A percentile compares a stretch with the other conserved stretches of the same genome.
These are phyloP conservation scores for Metarhizium anisopliae DNA, from an alignment of 2,329 filamentous ascomycete species.

Conservation along the genomic window DNA sequence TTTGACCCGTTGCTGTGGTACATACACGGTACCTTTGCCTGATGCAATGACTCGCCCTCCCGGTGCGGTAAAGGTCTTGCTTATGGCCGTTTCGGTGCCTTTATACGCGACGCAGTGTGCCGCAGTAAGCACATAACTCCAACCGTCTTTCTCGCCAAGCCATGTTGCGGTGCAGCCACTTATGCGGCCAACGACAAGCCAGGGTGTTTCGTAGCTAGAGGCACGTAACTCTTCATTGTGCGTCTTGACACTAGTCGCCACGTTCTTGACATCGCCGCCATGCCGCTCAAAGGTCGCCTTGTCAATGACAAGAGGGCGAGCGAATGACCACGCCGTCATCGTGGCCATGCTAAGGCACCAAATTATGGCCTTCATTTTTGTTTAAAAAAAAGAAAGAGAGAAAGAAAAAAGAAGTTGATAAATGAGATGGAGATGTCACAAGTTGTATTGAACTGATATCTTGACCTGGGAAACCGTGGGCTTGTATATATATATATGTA, in stretches of 20 bases:
- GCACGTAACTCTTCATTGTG: background rate
- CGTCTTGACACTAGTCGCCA: background rate
- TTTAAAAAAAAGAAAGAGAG: too few relatives aligned
- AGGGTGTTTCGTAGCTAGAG: background rate
- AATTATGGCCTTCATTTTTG: slow-evolving; percentile 5
- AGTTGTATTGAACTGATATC: too few relatives aligned
- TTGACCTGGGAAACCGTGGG: too few relatives aligned
- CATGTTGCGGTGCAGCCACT: background rate
- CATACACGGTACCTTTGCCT: background rate
- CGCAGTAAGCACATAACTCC: background rate
- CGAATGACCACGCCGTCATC: background rate
- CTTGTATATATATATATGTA: too few relatives aligned
- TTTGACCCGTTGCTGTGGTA: background rate
- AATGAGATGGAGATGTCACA: too few relatives aligned
- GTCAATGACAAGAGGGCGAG: background rate
- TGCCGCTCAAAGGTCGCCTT: background rate
- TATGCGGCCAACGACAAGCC: background rate
- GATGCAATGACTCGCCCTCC: background rate
- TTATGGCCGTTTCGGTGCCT: background rate
- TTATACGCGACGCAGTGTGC: background rate
- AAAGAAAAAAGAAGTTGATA: too few relatives aligned
- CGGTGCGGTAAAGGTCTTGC: background rate
- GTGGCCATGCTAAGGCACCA: background rate
- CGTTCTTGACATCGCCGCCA: background rate
- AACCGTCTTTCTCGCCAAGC: background rate